Evolutionary conservation across 805 yeast species (phyloP), one percentile per base, ranked within the genome.

Genomic region (Maudiozyma turicensis): DNA sequence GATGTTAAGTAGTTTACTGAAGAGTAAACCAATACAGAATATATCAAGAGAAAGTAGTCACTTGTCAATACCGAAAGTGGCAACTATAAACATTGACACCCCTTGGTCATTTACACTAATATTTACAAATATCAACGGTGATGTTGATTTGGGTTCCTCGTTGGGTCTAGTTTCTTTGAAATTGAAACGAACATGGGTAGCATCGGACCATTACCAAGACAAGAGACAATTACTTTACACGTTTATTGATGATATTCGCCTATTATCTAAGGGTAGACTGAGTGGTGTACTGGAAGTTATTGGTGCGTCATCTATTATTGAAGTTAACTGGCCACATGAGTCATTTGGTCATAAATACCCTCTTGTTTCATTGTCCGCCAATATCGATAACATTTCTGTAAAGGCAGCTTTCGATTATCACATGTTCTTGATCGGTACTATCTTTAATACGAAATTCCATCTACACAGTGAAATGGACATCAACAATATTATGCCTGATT

Each of bases 401-500:
- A 84, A 84, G 58, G 68, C 82, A 5, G 81, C 89, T 0, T 80
- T 91, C 57, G 98, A 93, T 61, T 88, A 81, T 62, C 96, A 91
- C 60, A 78, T 86, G 14, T 89, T 93, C 63, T 75, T 86, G 34
- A 76, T 91, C 43, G 77, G 81, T 2, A 72, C 73, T 13, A 63
- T 84, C 20, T 65, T 70, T 6, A 67, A 69, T 1, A 67, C 80
- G 29, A 67, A 73, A 10, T 65, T 84, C 13, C 79, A 78, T 29
- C 69, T 88, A 15, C 82, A 75, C 62, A 93, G 91, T 61, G 86
- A 84, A 57, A 77, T 80, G 55, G 82, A 76, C 44, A 51, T 57
- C 1, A 55, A 65, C 15, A 71, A 71, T 30, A 60, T 72, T 26
- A 65, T 71, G 44, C 77, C 80, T 29, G 95, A 89, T 60, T 77